Evolutionary conservation across 140 eudicot genomes (phyloP).

Genomic region (Flaveria floridana): DNA sequence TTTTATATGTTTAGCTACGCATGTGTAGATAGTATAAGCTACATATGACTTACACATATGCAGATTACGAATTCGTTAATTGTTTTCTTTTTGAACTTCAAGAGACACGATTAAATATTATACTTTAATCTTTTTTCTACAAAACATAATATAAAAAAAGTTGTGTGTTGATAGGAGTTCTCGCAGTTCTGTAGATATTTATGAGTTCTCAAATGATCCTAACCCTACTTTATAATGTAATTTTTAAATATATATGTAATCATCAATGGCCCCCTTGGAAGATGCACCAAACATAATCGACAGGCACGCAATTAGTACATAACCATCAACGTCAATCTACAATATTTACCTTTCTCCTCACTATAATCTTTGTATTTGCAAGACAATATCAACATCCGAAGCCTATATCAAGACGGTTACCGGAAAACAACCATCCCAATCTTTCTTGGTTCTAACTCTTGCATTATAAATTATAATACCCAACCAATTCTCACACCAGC

Average conservation of each 20-base stretch:
- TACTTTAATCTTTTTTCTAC: too few relatives aligned
- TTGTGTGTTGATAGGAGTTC: too few relatives aligned
- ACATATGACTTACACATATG: too few relatives aligned
- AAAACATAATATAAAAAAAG: too few relatives aligned
- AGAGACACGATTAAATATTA: too few relatives aligned
- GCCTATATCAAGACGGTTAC: constrained; percentile 1
- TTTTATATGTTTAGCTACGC: too few relatives aligned
- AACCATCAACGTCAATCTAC: background rate
- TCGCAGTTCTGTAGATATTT: too few relatives aligned
- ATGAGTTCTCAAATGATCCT: too few relatives aligned
- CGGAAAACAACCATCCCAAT: background rate
- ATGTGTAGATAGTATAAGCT: too few relatives aligned
- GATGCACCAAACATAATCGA: background rate
- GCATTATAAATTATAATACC: background rate
- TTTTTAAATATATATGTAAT: background rate
- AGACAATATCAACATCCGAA: background rate
- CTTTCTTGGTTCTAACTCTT: constrained; percentile 14
- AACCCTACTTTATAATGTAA: background rate
- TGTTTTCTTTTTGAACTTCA: too few relatives aligned
- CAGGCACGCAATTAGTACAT: background rate
- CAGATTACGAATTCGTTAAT: too few relatives aligned
- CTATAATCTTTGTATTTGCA: constrained; percentile 7
- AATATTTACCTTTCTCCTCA: constrained; percentile 16
- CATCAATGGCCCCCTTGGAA: background rate
- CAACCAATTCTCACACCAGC: too few relatives aligned